phyloP scores from a whole-genome alignment of 2,329 filamentous ascomycete genomes.

The Pseudophaeomoniella oleicola region DNA sequence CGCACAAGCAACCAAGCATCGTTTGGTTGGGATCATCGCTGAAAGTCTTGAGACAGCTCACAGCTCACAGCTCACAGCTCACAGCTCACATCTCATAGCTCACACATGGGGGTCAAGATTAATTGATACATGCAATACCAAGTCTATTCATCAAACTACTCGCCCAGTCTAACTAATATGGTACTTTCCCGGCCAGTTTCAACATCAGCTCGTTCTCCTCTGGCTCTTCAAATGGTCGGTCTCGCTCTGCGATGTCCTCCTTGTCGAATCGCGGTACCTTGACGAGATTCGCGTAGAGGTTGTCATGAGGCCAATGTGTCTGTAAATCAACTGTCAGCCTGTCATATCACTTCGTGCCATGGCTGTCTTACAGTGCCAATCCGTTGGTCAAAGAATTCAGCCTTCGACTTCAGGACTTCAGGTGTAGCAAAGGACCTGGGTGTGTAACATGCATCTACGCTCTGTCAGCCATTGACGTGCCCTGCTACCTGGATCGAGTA shows the following conservation, averaged over 20 bases:
- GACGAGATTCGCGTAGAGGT: slow-evolving; percentile 22
- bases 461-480: slow-evolving; percentile 20
- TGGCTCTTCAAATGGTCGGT: slow-evolving; percentile 24
- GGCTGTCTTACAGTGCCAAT: slow-evolving; percentile 14
- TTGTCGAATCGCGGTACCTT: slow-evolving; percentile 20
- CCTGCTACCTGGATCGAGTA: slow-evolving; percentile 25
- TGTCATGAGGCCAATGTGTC: slow-evolving; percentile 26
- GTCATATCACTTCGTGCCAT: too few species aligned
- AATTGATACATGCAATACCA: too few species aligned
- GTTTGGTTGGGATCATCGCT: too few species aligned
- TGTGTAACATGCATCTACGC: slow-evolving; percentile 24
- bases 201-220: slow-evolving; percentile 19
- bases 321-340: too few species aligned
- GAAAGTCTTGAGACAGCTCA: too few species aligned
- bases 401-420: slow-evolving; percentile 20
- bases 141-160: too few species aligned
- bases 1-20: too few species aligned
- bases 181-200: slow-evolving; percentile 20
- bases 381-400: slow-evolving; percentile 18
- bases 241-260: slow-evolving; percentile 21
- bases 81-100: too few species aligned
- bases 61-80: too few species aligned
- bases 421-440: slow-evolving; percentile 19
- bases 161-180: too few species aligned
- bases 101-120: too few species aligned